A percentile compares a stretch with the other conserved stretches of the same genome.
These are phyloP conservation scores for Pythium diclinum DNA, from an alignment of 352 stramenopile species.

Conservation along the genomic window DNA sequence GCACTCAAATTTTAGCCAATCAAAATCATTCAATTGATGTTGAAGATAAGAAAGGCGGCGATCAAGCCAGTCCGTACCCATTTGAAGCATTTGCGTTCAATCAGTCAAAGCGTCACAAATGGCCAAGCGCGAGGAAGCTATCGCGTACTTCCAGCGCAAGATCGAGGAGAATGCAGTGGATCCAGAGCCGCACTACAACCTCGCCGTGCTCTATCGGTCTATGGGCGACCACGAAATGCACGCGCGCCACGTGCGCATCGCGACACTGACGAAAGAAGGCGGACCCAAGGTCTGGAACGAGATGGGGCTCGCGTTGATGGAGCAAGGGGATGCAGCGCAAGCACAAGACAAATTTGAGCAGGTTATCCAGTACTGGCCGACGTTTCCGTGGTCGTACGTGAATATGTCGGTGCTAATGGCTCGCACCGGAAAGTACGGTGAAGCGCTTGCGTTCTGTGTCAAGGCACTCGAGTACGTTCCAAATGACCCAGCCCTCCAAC, in stretches of 20 bases:
- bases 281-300: constrained; percentile 62
- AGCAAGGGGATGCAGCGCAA: constrained; percentile 38
- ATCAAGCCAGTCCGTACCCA: background rate
- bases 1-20: constrained; percentile 14
- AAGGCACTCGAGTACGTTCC: constrained; percentile 41
- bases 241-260: constrained; percentile 50
- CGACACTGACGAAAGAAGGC: constrained; percentile 51
- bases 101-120: background rate
- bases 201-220: constrained; percentile 55
- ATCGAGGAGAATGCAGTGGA: constrained; percentile 56
- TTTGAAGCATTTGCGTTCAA: too few species aligned
- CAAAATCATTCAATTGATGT: background rate
- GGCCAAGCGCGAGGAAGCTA: constrained; percentile 54
- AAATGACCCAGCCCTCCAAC: constrained; percentile 44
- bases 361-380: constrained; percentile 44
- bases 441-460: constrained; percentile 39
- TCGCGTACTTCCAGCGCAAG: constrained; percentile 61
- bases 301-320: constrained; percentile 48
- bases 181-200: constrained; percentile 47
- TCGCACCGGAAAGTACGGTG: constrained; percentile 37
- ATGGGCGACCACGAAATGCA: constrained; percentile 41
- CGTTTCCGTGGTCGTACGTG: constrained; percentile 45
- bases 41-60: background rate
- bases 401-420: constrained; percentile 55
- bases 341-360: constrained; percentile 41